Conservation (phyloP, 1,284 basidiomycete genomes). For the Ceratobasidium sp. region DNA sequence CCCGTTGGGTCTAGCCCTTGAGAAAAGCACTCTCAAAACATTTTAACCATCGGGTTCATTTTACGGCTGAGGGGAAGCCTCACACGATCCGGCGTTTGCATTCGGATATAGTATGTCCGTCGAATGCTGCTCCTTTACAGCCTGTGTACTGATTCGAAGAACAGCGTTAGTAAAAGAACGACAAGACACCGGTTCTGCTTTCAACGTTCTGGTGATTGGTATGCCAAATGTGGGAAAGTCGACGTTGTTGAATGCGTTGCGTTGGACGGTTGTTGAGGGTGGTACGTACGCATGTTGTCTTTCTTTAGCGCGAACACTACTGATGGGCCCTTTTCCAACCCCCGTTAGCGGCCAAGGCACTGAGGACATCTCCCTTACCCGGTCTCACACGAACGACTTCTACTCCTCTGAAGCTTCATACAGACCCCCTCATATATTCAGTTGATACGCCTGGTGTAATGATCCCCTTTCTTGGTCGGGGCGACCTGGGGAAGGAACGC, state of each 20-base stretch:
- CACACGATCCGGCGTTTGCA: conserved; percentile 57
- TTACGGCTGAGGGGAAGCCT: conserved; percentile 60
- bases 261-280: conserved; percentile 87
- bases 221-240: conserved; percentile 99
- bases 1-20: conserved; percentile 54
- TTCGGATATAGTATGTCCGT: conserved; percentile 46
- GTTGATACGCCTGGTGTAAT: conserved; percentile 98
- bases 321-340: too few species aligned
- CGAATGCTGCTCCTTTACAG: conserved; percentile 16
- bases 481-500: conserved; percentile 84
- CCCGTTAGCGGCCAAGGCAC: conserved; percentile 78
- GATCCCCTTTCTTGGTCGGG: conserved; percentile 93
- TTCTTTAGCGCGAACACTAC: too few species aligned
- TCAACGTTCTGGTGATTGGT: conserved; percentile 90
- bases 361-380: conserved; percentile 88
- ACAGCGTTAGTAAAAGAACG: conserved; percentile 75
- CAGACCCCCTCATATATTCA: conserved; percentile 87
- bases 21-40: conserved; percentile 56
- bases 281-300: conserved; percentile 62
- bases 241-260: conserved; percentile 90
- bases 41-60: conserved; percentile 59
- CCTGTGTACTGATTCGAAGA: conserved; percentile 37
- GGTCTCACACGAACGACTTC: conserved; percentile 88
- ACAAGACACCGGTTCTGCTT: conserved; percentile 69
- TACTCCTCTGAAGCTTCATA: conserved; percentile 81